phyloP scores from a whole-genome alignment of 2,329 filamentous ascomycete genomes.

The Ascochyta lentis region DNA sequence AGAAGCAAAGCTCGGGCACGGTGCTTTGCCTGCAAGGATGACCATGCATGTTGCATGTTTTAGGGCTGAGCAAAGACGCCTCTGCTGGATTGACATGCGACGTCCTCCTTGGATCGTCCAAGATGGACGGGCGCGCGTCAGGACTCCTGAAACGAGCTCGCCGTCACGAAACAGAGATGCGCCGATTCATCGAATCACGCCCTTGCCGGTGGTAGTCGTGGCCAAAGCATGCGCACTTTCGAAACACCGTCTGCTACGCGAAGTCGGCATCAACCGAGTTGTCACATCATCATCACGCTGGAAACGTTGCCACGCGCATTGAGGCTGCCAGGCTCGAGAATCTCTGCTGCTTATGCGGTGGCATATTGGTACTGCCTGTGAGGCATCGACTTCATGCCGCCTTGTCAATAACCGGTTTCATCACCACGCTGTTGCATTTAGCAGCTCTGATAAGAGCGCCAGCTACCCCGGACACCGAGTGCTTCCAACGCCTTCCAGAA shows the following conservation, averaged over 20 bases:
- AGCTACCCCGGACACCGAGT: conserved; percentile 14
- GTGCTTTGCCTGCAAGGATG: conserved; percentile 8
- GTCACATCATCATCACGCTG: conserved; percentile 23
- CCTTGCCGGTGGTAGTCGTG: conserved; percentile 1
- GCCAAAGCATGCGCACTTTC: conserved; percentile 14
- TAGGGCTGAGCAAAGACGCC: conserved; percentile 22
- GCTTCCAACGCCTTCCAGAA: conserved; percentile 15
- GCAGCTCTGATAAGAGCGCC: conserved; percentile 1
- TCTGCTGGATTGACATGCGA: conserved; percentile 22
- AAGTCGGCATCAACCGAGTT: conserved; percentile 17
- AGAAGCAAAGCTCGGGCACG: conserved; percentile 4
- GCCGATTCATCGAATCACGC: conserved; percentile 20
- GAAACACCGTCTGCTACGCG: conserved; percentile 29
- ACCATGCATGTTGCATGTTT: conserved; percentile 10
- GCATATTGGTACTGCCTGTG: background rate
- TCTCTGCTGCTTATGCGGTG: conserved; percentile 7
- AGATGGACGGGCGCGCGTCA: conserved; percentile 28
- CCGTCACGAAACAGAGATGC: conserved; percentile 32
- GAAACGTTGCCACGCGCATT: conserved; percentile 1
- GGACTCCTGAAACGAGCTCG: conserved; percentile 28
- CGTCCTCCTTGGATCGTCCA: conserved; percentile 18
- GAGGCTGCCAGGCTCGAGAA: conserved; percentile 7
- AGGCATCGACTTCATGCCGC: conserved; percentile 7
- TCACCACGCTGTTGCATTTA: background rate
- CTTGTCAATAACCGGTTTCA: background rate